phyloP scores from a whole-genome alignment of 768 basidiomycete genomes.

The Phylloporus arenicola region DNA sequence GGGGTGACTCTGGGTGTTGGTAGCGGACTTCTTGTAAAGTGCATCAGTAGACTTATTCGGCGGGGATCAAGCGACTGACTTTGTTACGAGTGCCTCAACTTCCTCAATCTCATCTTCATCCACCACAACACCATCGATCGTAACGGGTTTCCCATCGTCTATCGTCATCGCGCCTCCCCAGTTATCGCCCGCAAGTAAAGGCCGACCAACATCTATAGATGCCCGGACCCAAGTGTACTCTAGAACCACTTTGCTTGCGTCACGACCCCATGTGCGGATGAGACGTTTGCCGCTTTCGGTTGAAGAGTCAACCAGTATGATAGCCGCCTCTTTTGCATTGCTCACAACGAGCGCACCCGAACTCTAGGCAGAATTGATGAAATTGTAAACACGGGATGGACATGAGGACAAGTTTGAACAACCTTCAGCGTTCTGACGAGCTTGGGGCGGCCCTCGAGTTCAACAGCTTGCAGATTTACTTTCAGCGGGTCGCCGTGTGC shows the following conservation, averaged over 20 bases:
- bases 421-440: constrained; percentile 49
- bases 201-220: constrained; percentile 39
- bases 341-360: constrained; percentile 50
- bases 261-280: constrained; percentile 53
- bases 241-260: constrained; percentile 45
- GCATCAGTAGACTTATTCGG: constrained; percentile 13
- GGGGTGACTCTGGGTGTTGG: constrained; percentile 62
- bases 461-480: constrained; percentile 55
- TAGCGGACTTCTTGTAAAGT: constrained; percentile 47
- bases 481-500: constrained; percentile 39
- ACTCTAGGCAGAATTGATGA: constrained; percentile 35
- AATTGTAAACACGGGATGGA: neutral
- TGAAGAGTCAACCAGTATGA: constrained; percentile 56
- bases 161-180: constrained; percentile 44
- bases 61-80: constrained; percentile 37
- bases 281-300: constrained; percentile 50
- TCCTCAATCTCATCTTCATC: constrained; percentile 36
- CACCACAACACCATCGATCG: constrained; percentile 30
- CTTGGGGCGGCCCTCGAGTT: constrained; percentile 44
- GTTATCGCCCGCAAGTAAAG: constrained; percentile 43
- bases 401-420: constrained; percentile 8
- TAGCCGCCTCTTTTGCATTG: constrained; percentile 46
- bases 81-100: constrained; percentile 34
- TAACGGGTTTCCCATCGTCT: constrained; percentile 31
- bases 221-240: constrained; percentile 48